Conservation (phyloP, 306 rosid genomes). For the Alnus rubra region DNA sequence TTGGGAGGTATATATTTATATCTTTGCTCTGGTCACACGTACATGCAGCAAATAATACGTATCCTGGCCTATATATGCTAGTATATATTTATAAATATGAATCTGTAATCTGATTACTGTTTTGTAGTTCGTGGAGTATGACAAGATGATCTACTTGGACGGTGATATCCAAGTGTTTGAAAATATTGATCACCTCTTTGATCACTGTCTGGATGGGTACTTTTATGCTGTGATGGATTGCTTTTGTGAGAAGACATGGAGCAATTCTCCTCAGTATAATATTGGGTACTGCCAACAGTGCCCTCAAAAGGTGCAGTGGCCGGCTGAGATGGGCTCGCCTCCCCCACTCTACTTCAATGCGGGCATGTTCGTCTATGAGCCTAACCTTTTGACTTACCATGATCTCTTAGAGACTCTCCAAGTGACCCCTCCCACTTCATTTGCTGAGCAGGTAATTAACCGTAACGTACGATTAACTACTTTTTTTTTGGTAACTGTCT, state of each 20-base stretch:
- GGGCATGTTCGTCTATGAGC: conserved; percentile 66
- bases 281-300: conserved; percentile 68
- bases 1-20: conserved; percentile 43
- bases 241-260: conserved; percentile 66
- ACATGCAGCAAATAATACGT: no score
- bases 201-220: conserved; percentile 33
- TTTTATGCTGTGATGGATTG: conserved; percentile 71
- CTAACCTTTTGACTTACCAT: conserved; percentile 38
- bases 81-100: no score
- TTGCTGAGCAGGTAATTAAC: conserved; percentile 52
- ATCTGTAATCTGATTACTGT: neutral
- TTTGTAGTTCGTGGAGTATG: conserved; percentile 54
- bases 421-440: conserved; percentile 47
- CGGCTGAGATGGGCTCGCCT: conserved; percentile 43
- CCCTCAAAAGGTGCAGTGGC: conserved; percentile 56
- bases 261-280: conserved; percentile 47
- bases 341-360: conserved; percentile 67
- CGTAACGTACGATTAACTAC: no score
- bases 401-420: conserved; percentile 48
- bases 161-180: conserved; percentile 66
- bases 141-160: conserved; percentile 66
- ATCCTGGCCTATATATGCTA: no score
- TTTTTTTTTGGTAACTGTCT: no score
- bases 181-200: conserved; percentile 60
- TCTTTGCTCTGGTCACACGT: neutral